Evolutionary conservation across 1,139 yeast species (phyloP).

Genomic region (Sugiyamaella pinicola): DNA sequence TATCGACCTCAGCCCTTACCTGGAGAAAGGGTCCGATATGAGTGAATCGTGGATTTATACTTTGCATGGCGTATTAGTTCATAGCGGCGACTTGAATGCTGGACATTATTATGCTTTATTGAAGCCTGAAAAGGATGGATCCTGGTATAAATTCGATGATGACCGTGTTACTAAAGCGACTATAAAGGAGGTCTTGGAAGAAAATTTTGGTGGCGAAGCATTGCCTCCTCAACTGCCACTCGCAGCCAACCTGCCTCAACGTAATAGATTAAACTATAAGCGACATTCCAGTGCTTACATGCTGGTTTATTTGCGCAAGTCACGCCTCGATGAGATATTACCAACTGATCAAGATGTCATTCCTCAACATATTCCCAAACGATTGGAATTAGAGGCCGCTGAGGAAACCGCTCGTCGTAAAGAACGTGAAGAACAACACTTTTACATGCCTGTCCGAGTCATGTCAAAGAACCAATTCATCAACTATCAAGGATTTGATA

Average conservation of each 20-base stretch:
- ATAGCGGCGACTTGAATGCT: conserved; percentile 91
- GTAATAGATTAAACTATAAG: conserved; percentile 44
- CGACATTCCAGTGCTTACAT: conserved; percentile 94
- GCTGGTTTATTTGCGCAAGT: conserved; percentile 87
- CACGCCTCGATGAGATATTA: conserved; percentile 58
- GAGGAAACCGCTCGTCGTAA: conserved; percentile 59
- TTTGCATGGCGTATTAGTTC: conserved; percentile 92
- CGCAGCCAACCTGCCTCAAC: conserved; percentile 15
- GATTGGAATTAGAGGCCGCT: conserved; percentile 61
- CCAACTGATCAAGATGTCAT: conserved; percentile 60
- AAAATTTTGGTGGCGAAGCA: conserved; percentile 80
- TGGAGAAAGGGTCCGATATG: conserved; percentile 58
- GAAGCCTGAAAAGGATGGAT: conserved; percentile 68
- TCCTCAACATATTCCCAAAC: conserved; percentile 69
- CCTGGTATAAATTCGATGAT: conserved; percentile 94
- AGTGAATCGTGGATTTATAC: conserved; percentile 73
- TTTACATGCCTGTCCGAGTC: conserved; percentile 64
- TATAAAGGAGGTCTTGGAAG: conserved; percentile 81
- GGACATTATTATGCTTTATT: conserved; percentile 97
- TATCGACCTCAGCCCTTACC: conserved; percentile 76
- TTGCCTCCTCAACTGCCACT: conserved; percentile 24
- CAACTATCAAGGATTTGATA: conserved; percentile 72
- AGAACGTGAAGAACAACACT: conserved; percentile 77
- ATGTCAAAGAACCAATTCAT: conserved; percentile 56
- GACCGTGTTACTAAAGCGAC: conserved; percentile 91